Evolutionary conservation across 2,329 filamentous ascomycete genomes (phyloP).

Genomic region (Acrodontium crateriforme): DNA sequence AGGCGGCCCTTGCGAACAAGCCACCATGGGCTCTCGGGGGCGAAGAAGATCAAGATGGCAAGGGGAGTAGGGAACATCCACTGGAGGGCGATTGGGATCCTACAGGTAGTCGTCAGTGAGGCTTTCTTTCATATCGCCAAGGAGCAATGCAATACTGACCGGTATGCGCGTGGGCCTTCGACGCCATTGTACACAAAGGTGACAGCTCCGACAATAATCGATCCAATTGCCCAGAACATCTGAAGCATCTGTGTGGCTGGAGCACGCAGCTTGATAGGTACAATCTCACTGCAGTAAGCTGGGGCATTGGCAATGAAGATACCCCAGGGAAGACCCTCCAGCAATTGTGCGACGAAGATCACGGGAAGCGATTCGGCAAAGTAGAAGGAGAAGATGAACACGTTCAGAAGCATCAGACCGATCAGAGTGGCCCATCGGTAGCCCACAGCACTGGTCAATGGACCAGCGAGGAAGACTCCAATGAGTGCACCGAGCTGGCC

Average conservation of each 20-base stretch:
- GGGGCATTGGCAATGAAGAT: constrained; percentile 53
- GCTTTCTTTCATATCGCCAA: no score
- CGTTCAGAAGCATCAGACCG: constrained; percentile 44
- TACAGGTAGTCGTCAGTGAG: constrained; percentile 22
- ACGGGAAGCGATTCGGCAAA: constrained; percentile 36
- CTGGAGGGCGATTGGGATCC: constrained; percentile 42
- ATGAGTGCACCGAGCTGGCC: constrained; percentile 47
- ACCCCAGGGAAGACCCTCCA: constrained; percentile 52
- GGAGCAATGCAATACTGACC: constrained; percentile 31
- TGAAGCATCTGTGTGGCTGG: constrained; percentile 49
- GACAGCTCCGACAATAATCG: constrained; percentile 45
- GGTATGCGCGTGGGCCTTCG: constrained; percentile 25
- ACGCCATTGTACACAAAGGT: constrained; percentile 39
- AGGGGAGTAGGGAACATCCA: constrained; percentile 47
- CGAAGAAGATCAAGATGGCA: constrained; percentile 37
- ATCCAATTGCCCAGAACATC: constrained; percentile 52
- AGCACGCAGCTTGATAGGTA: constrained; percentile 43
- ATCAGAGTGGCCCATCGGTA: constrained; percentile 46
- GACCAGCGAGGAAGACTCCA: constrained; percentile 46
- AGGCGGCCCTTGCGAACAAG: constrained; percentile 36
- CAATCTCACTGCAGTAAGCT: constrained; percentile 49
- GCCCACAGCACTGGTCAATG: constrained; percentile 44
- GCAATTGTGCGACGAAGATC: constrained; percentile 40
- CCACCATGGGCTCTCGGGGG: constrained; percentile 42
- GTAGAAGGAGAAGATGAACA: constrained; percentile 47